These are phyloP conservation scores for Fusarium devonianum DNA, from an alignment of 2,329 filamentous ascomycete species.

Conservation along the genomic window DNA sequence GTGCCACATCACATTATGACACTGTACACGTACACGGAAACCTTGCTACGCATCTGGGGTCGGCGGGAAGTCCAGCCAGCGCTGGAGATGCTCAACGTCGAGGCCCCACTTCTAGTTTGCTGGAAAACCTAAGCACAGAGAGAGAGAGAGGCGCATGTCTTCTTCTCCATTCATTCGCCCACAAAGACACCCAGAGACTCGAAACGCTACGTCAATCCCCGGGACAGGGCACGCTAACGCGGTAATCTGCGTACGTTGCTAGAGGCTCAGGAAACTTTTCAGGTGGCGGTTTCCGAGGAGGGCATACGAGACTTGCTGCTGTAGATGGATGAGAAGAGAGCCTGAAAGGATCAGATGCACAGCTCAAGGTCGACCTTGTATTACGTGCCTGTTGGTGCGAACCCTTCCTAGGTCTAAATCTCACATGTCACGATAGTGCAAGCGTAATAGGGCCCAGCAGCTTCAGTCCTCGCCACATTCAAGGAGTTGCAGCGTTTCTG, in stretches of 20 bases:
- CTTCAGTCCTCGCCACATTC: no score
- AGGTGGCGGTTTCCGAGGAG: no score
- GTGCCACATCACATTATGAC: no score
- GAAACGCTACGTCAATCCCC: slow-evolving; percentile 26
- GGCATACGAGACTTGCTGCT: no score
- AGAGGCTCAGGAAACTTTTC: slow-evolving; percentile 11
- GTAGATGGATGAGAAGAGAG: no score
- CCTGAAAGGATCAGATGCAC: not conserved
- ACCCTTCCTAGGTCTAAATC: no score
- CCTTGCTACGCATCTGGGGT: slow-evolving; percentile 6
- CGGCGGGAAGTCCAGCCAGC: slow-evolving; percentile 1
- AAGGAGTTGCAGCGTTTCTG: no score
- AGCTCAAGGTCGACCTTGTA: no score
- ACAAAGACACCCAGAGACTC: slow-evolving; percentile 6
- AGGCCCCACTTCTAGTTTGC: slow-evolving; percentile 23
- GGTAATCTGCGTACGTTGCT: slow-evolving; percentile 13
- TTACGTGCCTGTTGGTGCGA: no score
- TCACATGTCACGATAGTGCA: slow-evolving; percentile 15
- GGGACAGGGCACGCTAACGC: slow-evolving; percentile 35
- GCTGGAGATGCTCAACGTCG: slow-evolving; percentile 11
- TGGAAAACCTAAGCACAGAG: slow-evolving; percentile 14
- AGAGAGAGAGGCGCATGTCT: slow-evolving; percentile 17
- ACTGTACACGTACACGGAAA: no score
- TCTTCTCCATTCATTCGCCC: slow-evolving; percentile 23
- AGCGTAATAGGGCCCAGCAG: no score